Base-by-base conservation (phyloP, 805 yeast genomes). In the Torulaspora franciscae region DNA sequence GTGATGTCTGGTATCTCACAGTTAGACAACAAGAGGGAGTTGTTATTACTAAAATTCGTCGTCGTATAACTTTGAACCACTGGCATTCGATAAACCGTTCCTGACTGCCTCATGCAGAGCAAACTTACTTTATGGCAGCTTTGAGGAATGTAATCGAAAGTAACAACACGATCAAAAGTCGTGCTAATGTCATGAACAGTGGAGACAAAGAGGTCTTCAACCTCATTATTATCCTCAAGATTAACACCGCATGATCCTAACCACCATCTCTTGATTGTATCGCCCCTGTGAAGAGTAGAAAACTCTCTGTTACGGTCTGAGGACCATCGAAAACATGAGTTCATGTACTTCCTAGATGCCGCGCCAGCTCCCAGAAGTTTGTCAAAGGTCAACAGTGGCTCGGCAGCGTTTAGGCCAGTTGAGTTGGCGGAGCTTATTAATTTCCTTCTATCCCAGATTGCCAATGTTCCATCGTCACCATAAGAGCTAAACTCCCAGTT, bases 61-160 rank as follows among this genome's bases (percentile, higher is more conserved):
- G 80, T 71, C 29, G 79, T 79, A 26, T 80, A 80, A 40, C 84
- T 76, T 58, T 85, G 91, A 1, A 71, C 66, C 0, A 83, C 85
- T 0, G 83, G 76, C 90, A 85, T 85, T 46, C 83, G 72, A 64
- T 85, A 89, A 0, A 89, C 81, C 42, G 86, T 83, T 3, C 97
- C 97, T 1, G 95, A 85, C 56, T 87, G 95, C 51, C 96, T 72
- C 84, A 90, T 83, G 63, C 97, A 89, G 24, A 90, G 79, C 46
- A 86, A 72, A 54, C 83, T 80, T 7, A 85, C 75, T 1, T 79
- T 75, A 17, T 80, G 73, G 2, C 78, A 68, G 45, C 76, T 79
- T 38, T 57, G 56, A 0, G 82, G 80, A n/a, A 81, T 77, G 60
- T 88, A 89, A 62, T 89, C 96, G 65, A 83, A 89, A 0, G 95